Evolutionary conservation across 306 rosid species (phyloP).

Genomic region (Dalbergia oliveri): DNA sequence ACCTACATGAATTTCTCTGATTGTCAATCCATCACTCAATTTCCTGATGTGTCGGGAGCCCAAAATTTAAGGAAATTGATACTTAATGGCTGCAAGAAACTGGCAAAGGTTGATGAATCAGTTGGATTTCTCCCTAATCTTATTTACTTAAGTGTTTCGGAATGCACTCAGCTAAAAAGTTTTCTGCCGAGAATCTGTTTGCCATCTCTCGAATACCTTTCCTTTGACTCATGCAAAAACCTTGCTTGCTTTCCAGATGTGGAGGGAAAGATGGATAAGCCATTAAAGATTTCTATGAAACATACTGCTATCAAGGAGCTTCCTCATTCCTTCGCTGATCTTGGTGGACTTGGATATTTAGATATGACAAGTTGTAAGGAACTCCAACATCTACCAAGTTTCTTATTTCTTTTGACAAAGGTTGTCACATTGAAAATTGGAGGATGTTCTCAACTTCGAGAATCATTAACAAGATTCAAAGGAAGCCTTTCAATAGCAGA

Average conservation of each 20-base stretch:
- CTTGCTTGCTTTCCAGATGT: neutral
- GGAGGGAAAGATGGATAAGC: neutral
- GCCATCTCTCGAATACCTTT: neutral
- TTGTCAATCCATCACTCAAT: neutral
- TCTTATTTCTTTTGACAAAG: neutral
- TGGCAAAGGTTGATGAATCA: conserved; percentile 9
- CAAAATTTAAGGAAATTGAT: neutral
- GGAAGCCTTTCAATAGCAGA: too few species aligned
- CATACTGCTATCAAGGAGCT: neutral
- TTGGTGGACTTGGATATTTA: neutral
- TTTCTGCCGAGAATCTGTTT: neutral
- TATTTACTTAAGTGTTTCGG: neutral
- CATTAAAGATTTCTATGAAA: neutral
- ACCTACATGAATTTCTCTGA: neutral
- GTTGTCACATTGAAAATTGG: too few species aligned
- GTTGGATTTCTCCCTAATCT: conserved; percentile 10
- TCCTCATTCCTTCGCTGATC: neutral
- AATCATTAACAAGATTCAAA: too few species aligned
- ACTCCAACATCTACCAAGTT: neutral
- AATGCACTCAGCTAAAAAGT: neutral
- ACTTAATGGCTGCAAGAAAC: neutral
- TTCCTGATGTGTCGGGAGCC: neutral
- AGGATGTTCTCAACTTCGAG: too few species aligned
- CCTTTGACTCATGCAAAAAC: neutral
- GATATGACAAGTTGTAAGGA: neutral